Evolutionary conservation across 805 yeast genomes (phyloP).

Genomic region (Wickerhamiella dianesei): DNA sequence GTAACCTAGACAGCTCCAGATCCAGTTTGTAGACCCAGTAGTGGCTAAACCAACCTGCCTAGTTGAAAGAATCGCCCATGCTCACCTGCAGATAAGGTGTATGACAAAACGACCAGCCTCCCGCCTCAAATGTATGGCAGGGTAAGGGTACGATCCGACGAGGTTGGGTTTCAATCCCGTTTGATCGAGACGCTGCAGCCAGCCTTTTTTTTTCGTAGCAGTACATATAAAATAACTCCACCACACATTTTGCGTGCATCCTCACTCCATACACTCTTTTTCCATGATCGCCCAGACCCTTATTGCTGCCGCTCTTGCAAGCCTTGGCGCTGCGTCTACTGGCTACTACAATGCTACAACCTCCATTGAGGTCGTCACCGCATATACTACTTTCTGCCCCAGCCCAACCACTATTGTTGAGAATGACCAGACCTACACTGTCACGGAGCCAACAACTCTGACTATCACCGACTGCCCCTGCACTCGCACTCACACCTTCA

Average conservation of each 20-base stretch:
- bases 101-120: neutral
- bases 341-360: conserved; percentile 28
- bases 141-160: neutral
- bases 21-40: no score
- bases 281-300: conserved; percentile 15
- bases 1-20: no score
- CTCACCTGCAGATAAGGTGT: neutral
- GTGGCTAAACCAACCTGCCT: no score
- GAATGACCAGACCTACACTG: conserved; percentile 58
- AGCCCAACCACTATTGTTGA: conserved; percentile 49
- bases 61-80: no score
- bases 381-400: conserved; percentile 40
- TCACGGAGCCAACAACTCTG: conserved; percentile 65
- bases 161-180: neutral
- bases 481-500: conserved; percentile 31
- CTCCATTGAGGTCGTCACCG: conserved; percentile 18
- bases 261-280: conserved; percentile 6
- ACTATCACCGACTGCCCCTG: conserved; percentile 83
- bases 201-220: no score
- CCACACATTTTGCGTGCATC: no score
- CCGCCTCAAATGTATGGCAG: neutral
- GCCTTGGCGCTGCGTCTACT: conserved; percentile 24
- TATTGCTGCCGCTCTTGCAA: conserved; percentile 2
- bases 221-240: no score
- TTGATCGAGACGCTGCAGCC: neutral